phyloP scores from a whole-genome alignment of 2,329 filamentous ascomycete genomes.

The Alternaria postmessia region DNA sequence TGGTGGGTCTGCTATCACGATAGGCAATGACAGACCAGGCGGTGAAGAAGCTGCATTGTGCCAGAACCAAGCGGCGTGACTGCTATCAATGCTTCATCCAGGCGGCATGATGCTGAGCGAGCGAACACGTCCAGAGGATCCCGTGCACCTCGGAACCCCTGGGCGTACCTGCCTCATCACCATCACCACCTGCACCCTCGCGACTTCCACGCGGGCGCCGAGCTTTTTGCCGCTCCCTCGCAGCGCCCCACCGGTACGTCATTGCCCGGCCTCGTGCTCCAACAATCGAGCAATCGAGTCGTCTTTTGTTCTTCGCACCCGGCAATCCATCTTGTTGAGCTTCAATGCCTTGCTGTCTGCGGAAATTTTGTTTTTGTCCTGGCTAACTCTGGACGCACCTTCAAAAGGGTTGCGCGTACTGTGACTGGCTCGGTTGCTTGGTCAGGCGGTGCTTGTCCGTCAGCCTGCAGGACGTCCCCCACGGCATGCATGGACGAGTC shows the following conservation, averaged over 20 bases:
- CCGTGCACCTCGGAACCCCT: conserved; percentile 3
- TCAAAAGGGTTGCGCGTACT: conserved; percentile 11
- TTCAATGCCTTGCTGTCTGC: conserved; percentile 22
- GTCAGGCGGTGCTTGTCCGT: conserved; percentile 20
- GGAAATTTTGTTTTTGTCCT: conserved; percentile 13
- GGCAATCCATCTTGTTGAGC: conserved; percentile 6
- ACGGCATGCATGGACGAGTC: background rate
- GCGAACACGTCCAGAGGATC: conserved; percentile 1
- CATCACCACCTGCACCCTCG: background rate
- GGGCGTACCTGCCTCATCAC: background rate
- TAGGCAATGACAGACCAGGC: conserved; percentile 15
- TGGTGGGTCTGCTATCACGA: conserved; percentile 18
- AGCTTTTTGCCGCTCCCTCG: conserved; percentile 5
- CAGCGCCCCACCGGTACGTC: conserved; percentile 13
- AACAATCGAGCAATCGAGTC: background rate
- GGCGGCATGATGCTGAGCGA: conserved; percentile 1
- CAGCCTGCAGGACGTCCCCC: conserved; percentile 13
- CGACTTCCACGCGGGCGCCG: conserved; percentile 12
- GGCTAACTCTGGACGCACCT: conserved; percentile 11
- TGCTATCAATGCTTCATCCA: conserved; percentile 1
- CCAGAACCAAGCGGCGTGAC: conserved; percentile 2
- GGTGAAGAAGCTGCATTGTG: conserved; percentile 21
- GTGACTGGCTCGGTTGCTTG: conserved; percentile 30
- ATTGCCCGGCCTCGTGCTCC: background rate
- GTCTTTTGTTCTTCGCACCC: background rate